These are phyloP conservation scores for Monilinia polystroma DNA, from an alignment of 2,329 filamentous ascomycete species.

Conservation along the genomic window DNA sequence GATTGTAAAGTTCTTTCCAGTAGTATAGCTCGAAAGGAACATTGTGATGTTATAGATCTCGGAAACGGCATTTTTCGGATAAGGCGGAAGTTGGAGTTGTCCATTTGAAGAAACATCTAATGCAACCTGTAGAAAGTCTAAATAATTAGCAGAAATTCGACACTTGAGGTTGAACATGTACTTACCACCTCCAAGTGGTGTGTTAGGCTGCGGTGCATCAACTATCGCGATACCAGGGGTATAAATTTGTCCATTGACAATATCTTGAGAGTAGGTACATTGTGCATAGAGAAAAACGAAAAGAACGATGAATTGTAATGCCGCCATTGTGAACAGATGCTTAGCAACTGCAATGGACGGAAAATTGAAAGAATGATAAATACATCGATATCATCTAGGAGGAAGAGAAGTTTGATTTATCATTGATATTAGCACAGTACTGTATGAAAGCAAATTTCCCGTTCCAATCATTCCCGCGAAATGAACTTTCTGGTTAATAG, in stretches of 20 bases:
- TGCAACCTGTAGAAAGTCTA: conserved; percentile 58
- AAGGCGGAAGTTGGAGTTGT: conserved; percentile 58
- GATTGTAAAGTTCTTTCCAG: conserved; percentile 65
- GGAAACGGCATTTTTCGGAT: conserved; percentile 53
- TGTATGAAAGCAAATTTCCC: conserved; percentile 16
- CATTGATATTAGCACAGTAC: conserved; percentile 21
- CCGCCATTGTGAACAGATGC: conserved; percentile 14
- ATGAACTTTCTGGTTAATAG: conserved; percentile 12
- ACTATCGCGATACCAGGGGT: conserved; percentile 68
- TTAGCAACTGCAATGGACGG: neutral
- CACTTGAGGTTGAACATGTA: conserved; percentile 25
- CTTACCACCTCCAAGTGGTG: conserved; percentile 62
- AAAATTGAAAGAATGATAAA: neutral
- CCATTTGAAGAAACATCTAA: conserved; percentile 67
- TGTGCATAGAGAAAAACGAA: conserved; percentile 28
- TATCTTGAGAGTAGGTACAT: conserved; percentile 49
- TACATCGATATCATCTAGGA: conserved; percentile 14
- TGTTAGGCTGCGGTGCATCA: conserved; percentile 63
- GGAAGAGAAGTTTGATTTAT: conserved; percentile 6
- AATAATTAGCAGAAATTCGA: conserved; percentile 24
- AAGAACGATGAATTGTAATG: conserved; percentile 26
- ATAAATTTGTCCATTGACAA: conserved; percentile 64
- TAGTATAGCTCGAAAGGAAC: conserved; percentile 64
- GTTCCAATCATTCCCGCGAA: neutral
- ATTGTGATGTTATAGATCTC: conserved; percentile 64